Percentiles rank a stretch among this genome's conserved stretches.
phyloP scores from a whole-genome alignment of 768 basidiomycete species.

The Auriscalpium vulgare region DNA sequence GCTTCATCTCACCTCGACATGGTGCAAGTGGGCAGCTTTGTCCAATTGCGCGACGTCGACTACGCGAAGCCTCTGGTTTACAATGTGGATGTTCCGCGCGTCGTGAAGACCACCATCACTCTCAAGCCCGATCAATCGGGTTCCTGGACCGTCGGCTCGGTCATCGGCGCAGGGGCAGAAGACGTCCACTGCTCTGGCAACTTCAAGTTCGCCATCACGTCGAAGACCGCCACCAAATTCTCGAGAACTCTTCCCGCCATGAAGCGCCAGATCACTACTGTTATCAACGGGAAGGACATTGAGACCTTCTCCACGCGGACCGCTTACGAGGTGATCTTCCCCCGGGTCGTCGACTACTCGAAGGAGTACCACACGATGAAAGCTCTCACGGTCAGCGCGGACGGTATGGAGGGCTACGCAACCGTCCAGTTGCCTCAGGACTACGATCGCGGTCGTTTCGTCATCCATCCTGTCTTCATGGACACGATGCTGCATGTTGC shows the following conservation, averaged over 20 bases:
- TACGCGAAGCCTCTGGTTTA: constrained; percentile 53
- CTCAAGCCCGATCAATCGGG: constrained; percentile 29
- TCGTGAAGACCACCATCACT: constrained; percentile 33
- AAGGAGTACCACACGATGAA: constrained; percentile 50
- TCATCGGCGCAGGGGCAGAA: constrained; percentile 16
- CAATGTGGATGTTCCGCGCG: constrained; percentile 22
- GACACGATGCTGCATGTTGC: constrained; percentile 64
- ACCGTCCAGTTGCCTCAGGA: constrained; percentile 33
- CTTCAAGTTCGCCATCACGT: constrained; percentile 29
- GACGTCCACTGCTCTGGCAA: constrained; percentile 36
- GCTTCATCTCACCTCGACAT: constrained; percentile 24
- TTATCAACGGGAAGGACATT: constrained; percentile 17
- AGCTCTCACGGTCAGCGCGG: constrained; percentile 40
- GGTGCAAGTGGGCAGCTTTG: constrained; percentile 22
- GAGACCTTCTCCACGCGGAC: constrained; percentile 51
- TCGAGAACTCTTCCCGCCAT: constrained; percentile 27
- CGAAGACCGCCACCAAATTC: constrained; percentile 31
- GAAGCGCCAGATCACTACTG: constrained; percentile 23
- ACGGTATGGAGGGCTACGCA: constrained; percentile 46
- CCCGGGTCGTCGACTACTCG: constrained; percentile 59
- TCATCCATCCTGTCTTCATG: constrained; percentile 48
- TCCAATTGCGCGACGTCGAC: constrained; percentile 34
- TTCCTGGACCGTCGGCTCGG: constrained; percentile 41
- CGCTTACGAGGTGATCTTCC: constrained; percentile 59
- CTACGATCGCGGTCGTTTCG: constrained; percentile 26